Evolutionary conservation across 1,139 yeast genomes (phyloP).

Genomic region (Blastobotrys petasosporus): DNA sequence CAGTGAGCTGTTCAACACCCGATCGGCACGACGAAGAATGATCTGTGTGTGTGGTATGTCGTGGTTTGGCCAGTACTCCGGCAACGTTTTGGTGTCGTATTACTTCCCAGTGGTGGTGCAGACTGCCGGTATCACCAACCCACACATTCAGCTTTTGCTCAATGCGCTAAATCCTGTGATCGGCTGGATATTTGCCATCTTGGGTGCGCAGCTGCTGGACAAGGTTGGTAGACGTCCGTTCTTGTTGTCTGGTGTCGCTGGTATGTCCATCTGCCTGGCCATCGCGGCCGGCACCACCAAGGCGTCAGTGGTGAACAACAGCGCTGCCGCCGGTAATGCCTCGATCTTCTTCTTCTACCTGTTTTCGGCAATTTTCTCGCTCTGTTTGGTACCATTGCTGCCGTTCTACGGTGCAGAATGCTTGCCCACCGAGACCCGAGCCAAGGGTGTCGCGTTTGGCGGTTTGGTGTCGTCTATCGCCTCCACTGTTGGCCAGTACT

Average conservation of each 20-base stretch:
- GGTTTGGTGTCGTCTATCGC: slow-evolving; percentile 22
- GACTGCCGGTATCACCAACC: slow-evolving; percentile 19
- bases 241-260: slow-evolving; percentile 14
- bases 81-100: slow-evolving; percentile 21
- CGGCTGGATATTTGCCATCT: slow-evolving; percentile 15
- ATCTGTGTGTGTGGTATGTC: slow-evolving; percentile 33
- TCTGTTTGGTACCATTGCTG: no score
- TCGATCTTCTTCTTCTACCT: slow-evolving; percentile 20
- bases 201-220: slow-evolving; percentile 18
- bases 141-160: slow-evolving; percentile 14
- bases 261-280: slow-evolving; percentile 18
- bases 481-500: slow-evolving; percentile 41
- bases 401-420: slow-evolving; percentile 15
- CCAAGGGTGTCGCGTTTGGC: slow-evolving; percentile 27
- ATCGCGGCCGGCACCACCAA: slow-evolving; percentile 20
- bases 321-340: slow-evolving; percentile 14
- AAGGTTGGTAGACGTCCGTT: slow-evolving; percentile 19
- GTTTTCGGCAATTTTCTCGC: slow-evolving; percentile 7
- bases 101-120: slow-evolving; percentile 18
- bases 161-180: slow-evolving; percentile 15
- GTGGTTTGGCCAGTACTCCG: slow-evolving; percentile 20
- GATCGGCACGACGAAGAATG: slow-evolving; percentile 37
- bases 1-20: slow-evolving; percentile 36
- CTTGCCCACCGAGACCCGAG: slow-evolving; percentile 25
- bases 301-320: slow-evolving; percentile 9